phyloP scores from a whole-genome alignment of 306 rosid species.

The Casuarina glauca region DNA sequence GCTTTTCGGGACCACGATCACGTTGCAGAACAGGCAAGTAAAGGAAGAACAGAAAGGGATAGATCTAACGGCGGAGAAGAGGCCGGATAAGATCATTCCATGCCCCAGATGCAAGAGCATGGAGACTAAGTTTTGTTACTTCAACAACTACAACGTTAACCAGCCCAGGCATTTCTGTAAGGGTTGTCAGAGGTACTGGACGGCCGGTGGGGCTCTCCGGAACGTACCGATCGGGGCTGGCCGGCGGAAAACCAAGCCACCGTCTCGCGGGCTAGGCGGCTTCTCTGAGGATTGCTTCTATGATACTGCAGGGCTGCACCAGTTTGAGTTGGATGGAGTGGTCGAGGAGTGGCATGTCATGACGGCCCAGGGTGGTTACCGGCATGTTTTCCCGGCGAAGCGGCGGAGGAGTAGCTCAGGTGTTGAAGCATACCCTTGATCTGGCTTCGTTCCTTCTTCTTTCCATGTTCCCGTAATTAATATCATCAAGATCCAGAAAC shows the following conservation, averaged over 20 bases:
- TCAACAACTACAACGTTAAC: conserved; percentile 89
- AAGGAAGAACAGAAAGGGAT: conserved; percentile 38
- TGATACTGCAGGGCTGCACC: conserved; percentile 45
- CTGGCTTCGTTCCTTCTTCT: neutral
- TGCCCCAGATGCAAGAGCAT: conserved; percentile 95
- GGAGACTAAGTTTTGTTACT: conserved; percentile 96
- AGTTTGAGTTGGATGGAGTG: conserved; percentile 48
- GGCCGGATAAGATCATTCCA: conserved; percentile 65
- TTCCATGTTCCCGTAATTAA: neutral
- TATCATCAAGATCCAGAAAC: neutral
- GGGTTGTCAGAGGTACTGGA: conserved; percentile 91
- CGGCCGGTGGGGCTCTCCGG: conserved; percentile 90
- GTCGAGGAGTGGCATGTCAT: conserved; percentile 57
- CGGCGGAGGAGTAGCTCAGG: conserved; percentile 52
- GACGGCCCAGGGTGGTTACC: conserved; percentile 39
- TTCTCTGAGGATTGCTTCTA: conserved; percentile 44
- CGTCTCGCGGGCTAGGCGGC: conserved; percentile 32
- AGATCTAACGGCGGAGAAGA: conserved; percentile 48
- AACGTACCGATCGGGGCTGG: conserved; percentile 87
- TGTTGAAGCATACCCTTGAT: conserved; percentile 43
- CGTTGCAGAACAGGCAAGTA: conserved; percentile 33
- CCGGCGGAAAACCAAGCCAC: conserved; percentile 64
- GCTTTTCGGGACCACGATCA: conserved; percentile 76
- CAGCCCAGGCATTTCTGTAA: conserved; percentile 95
- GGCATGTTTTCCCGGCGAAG: conserved; percentile 52